A percentile compares a stretch with the other conserved stretches of the same genome.
Conservation (phyloP, 169 alveolate genomes). For the Sarcocystis neurona region DNA sequence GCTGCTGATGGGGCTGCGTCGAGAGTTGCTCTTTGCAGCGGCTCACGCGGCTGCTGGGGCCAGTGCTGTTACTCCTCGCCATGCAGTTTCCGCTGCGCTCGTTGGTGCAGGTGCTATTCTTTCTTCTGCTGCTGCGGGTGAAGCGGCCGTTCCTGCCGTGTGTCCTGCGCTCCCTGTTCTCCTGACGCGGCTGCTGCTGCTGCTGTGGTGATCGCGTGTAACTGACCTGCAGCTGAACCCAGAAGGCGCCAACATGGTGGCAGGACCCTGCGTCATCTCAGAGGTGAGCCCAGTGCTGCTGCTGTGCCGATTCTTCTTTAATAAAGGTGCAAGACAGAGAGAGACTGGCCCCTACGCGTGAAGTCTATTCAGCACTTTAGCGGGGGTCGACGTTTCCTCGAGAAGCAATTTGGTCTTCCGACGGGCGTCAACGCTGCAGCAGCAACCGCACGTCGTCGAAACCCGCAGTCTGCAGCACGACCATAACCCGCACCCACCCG, state of each 20-base stretch:
- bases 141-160: neutral
- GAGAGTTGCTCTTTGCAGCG: neutral
- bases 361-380: too few relatives aligned
- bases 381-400: too few relatives aligned
- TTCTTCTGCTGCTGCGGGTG: neutral
- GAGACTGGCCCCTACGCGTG: too few relatives aligned
- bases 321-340: too few relatives aligned
- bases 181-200: neutral
- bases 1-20: neutral
- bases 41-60: too few relatives aligned
- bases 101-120: neutral
- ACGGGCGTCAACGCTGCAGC: too few relatives aligned
- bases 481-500: too few relatives aligned
- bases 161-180: too few relatives aligned
- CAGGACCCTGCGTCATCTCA: slow-evolving; percentile 20
- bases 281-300: neutral
- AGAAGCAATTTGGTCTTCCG: too few relatives aligned
- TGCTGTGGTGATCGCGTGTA: neutral
- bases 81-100: neutral
- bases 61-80: neutral
- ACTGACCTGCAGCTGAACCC: neutral
- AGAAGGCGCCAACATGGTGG: slow-evolving; percentile 9
- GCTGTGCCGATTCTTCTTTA: too few relatives aligned
- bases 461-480: too few relatives aligned
- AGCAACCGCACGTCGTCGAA: too few relatives aligned